These are phyloP conservation scores for Schwanniomyces yamadae DNA, from an alignment of 805 yeast genomes.

Conservation along the genomic window DNA sequence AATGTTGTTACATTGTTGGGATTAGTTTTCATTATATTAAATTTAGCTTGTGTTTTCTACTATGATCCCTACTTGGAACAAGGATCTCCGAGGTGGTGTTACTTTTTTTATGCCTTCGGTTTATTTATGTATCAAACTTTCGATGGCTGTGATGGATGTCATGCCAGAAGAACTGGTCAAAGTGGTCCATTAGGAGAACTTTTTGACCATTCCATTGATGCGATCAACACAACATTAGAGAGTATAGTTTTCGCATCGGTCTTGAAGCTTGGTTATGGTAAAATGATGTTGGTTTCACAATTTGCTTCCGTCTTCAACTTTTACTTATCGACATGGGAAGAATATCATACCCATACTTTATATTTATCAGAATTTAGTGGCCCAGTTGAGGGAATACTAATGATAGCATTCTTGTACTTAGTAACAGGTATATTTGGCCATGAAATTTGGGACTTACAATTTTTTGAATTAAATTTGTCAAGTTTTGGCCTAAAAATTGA, in stretches of 20 bases:
- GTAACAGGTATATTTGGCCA: constrained; percentile 72
- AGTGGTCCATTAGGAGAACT: constrained; percentile 92
- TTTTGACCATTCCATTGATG: constrained; percentile 84
- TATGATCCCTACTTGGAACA: constrained; percentile 66
- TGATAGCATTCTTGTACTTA: constrained; percentile 54
- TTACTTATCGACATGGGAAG: constrained; percentile 93
- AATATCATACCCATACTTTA: constrained; percentile 82
- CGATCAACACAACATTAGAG: constrained; percentile 77
- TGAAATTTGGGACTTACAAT: constrained; percentile 54
- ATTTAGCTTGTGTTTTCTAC: constrained; percentile 63
- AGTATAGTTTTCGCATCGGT: constrained; percentile 71
- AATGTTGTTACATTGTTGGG: constrained; percentile 85
- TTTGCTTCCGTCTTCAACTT: constrained; percentile 78
- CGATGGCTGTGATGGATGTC: constrained; percentile 95
- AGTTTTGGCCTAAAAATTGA: constrained; percentile 26
- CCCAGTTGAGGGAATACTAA: constrained; percentile 90
- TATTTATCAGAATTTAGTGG: constrained; percentile 81
- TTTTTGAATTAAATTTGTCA: constrained; percentile 41
- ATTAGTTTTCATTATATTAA: constrained; percentile 63
- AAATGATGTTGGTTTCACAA: constrained; percentile 59
- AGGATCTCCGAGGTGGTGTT: constrained; percentile 74
- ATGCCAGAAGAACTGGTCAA: constrained; percentile 94
- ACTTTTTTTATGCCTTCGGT: constrained; percentile 74
- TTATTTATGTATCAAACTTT: constrained; percentile 90
- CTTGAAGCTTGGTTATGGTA: constrained; percentile 71